phyloP scores from a whole-genome alignment of 208 protist species.

The Phytomonas sp. region DNA sequence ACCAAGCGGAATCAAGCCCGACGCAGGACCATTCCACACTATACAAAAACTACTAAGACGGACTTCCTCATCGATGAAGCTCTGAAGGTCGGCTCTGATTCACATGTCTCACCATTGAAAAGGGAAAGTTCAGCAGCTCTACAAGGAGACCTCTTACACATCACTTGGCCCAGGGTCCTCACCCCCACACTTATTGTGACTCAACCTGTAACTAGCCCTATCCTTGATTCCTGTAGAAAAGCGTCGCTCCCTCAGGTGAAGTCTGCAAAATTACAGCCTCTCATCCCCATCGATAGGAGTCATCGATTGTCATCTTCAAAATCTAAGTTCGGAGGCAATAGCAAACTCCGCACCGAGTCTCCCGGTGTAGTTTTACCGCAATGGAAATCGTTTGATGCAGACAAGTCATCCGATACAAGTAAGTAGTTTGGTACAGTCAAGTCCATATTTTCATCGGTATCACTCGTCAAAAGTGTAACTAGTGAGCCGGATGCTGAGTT shows the following conservation, averaged over 20 bases:
- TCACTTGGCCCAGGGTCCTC: neutral
- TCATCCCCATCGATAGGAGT: neutral
- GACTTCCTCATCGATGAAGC: neutral
- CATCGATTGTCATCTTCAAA: neutral
- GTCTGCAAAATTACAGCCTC: neutral
- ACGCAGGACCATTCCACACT: conserved; percentile 1
- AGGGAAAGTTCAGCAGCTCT: neutral
- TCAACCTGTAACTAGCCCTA: neutral
- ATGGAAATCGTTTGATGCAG: neutral
- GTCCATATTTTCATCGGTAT: neutral
- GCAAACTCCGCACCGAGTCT: neutral
- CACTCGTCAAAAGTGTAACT: neutral
- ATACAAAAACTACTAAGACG: neutral
- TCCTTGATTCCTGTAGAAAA: neutral
- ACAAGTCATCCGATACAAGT: neutral
- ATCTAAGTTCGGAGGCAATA: neutral
- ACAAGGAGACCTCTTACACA: neutral
- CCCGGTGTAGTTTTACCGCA: neutral
- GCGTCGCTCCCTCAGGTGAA: neutral
- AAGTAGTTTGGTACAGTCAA: neutral
- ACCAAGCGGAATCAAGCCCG: neutral
- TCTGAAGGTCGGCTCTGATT: neutral
- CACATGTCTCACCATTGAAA: neutral
- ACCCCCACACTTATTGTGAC: neutral
- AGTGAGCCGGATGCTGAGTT: neutral